Percentiles rank a stretch among this genome's conserved stretches.
Evolutionary conservation across 129 eudicot genomes (phyloP).

Genomic region (Saposhnikovia divaricata): DNA sequence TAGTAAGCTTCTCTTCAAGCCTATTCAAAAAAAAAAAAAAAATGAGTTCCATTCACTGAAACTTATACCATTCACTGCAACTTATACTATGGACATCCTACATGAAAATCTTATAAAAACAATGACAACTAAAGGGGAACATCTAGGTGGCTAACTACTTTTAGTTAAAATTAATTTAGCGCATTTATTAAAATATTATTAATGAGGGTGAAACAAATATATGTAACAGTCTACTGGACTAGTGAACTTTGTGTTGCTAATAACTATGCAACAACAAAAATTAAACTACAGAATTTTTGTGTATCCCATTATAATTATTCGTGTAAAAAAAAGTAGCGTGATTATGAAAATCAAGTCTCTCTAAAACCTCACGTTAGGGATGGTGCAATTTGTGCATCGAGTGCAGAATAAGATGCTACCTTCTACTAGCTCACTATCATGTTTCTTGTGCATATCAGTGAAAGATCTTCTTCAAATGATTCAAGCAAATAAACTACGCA

Average conservation of each 20-base stretch:
- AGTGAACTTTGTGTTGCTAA: not conserved
- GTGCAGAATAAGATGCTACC: not conserved
- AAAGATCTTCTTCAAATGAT: not conserved
- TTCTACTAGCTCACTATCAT: not conserved
- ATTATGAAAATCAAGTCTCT: not conserved
- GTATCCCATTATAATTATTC: not conserved
- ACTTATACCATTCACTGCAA: slow-evolving; percentile 5
- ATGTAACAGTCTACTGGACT: not conserved
- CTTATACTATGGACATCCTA: not conserved
- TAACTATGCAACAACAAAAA: not conserved
- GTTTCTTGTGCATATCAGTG: not conserved
- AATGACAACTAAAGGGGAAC: not conserved
- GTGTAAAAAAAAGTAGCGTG: not conserved
- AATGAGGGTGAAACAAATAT: not conserved
- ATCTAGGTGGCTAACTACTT: not conserved
- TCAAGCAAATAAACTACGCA: not conserved
- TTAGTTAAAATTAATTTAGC: not conserved
- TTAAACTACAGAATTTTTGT: not conserved
- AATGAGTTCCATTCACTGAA: slow-evolving; percentile 10
- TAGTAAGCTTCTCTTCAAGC: slow-evolving; percentile 63
- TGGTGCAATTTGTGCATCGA: not conserved
- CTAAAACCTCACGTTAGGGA: not conserved
- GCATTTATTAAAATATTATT: not conserved
- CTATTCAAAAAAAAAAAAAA: slow-evolving; percentile 24
- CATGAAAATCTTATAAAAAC: slow-evolving; percentile 8